Evolutionary conservation across 257 asterid species (phyloP).

Genomic region (Jacaranda copaia): DNA sequence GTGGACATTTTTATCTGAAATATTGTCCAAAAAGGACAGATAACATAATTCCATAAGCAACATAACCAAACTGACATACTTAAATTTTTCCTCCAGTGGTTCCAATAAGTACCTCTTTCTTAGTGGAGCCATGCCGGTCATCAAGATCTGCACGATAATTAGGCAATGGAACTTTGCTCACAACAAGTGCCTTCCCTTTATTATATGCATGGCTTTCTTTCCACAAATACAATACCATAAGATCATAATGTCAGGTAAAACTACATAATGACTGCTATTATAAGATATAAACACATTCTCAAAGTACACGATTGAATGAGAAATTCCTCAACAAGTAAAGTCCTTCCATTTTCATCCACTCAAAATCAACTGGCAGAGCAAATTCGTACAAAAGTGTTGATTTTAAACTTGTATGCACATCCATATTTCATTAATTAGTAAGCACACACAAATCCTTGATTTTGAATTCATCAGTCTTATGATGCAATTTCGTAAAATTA

Average conservation of each 20-base stretch:
- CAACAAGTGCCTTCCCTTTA: constrained; percentile 92
- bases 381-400: neutral
- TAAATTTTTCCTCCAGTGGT: constrained; percentile 19
- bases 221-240: constrained; percentile 58
- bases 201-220: constrained; percentile 90
- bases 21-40: constrained; percentile 17
- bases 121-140: constrained; percentile 88
- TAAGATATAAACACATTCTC: constrained; percentile 26
- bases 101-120: constrained; percentile 69
- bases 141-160: constrained; percentile 98
- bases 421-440: neutral
- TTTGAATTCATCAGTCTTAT: neutral
- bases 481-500: neutral
- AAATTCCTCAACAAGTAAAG: neutral
- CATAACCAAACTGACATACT: constrained; percentile 19
- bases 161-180: constrained; percentile 91
- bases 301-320: constrained; percentile 11
- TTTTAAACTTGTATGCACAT: neutral
- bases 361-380: constrained; percentile 7
- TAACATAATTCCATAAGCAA: constrained; percentile 27
- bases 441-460: neutral
- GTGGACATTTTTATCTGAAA: constrained; percentile 83
- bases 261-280: constrained; percentile 21
- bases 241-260: constrained; percentile 38
- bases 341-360: neutral